Evolutionary conservation across 2,329 filamentous ascomycete genomes (phyloP), one percentile per base, ranked within the genome.

Genomic region (Talaromyces sp.): DNA sequence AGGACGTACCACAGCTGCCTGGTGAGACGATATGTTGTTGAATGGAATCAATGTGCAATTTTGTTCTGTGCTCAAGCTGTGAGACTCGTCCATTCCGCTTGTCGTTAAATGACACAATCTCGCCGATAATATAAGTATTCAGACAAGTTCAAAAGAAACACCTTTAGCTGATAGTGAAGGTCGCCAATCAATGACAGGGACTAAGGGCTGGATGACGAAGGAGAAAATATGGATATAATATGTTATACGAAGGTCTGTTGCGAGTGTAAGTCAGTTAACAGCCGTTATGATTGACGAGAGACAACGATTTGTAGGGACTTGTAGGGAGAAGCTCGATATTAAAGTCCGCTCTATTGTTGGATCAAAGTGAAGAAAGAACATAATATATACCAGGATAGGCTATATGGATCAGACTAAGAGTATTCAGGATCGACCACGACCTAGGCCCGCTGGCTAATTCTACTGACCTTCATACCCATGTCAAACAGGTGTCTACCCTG

Each of bases 21-120:
- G 65, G 27, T 67, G 68, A 45, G 69, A 37, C 43, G 67, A 68
- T 37, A 69, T 68, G 66, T 70, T 68, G 62, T 62, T 62, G 37
- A 62, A 62, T 54, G 50, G 33, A 37, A 62, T 47, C 52, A 58
- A 59, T 43, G 60, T 49, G 22, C 60, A 54, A 45, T 49, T 50
- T 8, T 62, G 64, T 35, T 58, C 60, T 59, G 43, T 62, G 41
- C 62, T 43, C 59, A 62, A 50, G n/a, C 59, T 56, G 45, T 62
- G 64, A 37, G 64, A 37, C 43, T 66, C 59, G 47, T 61, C 59
- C 50, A 62, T 58, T 60, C 52, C 50, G 52, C 35, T 22, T n/a
- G 61, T 63, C 37, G 22, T 43, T 19, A 10, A 11, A 39, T 45
- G 37, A 45, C 56, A 59, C 56, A 59, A 45, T 45, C 37, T 59